Base-by-base conservation (phyloP, 2,329 filamentous ascomycete species). In the Ceratocystis huliohia region DNA sequence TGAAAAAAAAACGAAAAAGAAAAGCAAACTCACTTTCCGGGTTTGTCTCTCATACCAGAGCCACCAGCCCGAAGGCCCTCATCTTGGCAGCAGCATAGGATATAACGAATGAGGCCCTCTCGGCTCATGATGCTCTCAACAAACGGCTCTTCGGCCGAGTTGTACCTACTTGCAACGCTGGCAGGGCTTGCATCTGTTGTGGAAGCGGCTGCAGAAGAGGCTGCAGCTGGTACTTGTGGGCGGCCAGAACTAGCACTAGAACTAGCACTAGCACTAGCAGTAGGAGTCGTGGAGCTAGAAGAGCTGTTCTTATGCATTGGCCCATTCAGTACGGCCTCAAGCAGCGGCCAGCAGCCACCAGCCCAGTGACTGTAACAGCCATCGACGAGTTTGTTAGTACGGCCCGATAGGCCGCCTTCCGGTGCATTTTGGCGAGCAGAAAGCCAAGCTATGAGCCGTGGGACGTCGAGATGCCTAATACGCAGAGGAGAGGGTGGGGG, bases 331-430 rank as follows among this genome's bases (percentile, higher is more conserved):
- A 87, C 87, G 67, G 90, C 89, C 78, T 96, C 88, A 70, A 97
- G 80, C 70, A 99, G 77, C 59, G 93, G 88, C 90, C 92, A 99
- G 78, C 92, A 97, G 65, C 88, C 89, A 65, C 94, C 94, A 44
- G 96, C 88, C 94, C 94, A 99, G 76, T 96, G 93, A 74, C 90
- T 96, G 78, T 99, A 99, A 78, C 94, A 99, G 59, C 93, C 94
- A 75, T 99, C 94, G 41, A 97, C 94, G 41, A 99, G 82, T 78
- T 99, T 99, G 80, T 97, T 97, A 33, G 93, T 96, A 71, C 94
- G 88, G 69, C 94, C 94, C 50, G 90, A 88, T 73, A 96, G 92
- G 45, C 94, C 94, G 70, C 92, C 92, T 75, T 97, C 94, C 2
- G 93, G 94, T 37, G 86, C 85, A 74, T 93, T 89, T 75, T 99